Percentiles rank a stretch among this genome's conserved stretches.
These are phyloP conservation scores for Syncephalastrum racemosum DNA, from an alignment of 371 early-diverging fungal species.

Conservation along the genomic window DNA sequence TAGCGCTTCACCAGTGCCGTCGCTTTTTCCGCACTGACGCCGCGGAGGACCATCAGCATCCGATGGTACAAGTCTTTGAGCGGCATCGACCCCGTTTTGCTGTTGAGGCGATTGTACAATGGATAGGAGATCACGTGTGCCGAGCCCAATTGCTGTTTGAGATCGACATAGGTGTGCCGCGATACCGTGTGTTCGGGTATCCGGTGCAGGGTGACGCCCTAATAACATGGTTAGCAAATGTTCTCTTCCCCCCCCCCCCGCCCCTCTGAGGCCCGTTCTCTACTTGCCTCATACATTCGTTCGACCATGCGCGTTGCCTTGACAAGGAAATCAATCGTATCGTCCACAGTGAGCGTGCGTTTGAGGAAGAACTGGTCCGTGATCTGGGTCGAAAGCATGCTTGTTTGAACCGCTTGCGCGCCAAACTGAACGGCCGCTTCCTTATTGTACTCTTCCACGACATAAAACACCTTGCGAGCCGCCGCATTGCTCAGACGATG, in stretches of 20 bases:
- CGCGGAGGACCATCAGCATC: slow-evolving; percentile 81
- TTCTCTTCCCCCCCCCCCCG: not conserved
- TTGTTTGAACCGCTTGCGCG: slow-evolving; percentile 61
- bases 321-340: slow-evolving; percentile 76
- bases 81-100: slow-evolving; percentile 66
- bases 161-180: slow-evolving; percentile 47
- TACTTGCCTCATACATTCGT: slow-evolving; percentile 39
- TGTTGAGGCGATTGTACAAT: slow-evolving; percentile 61
- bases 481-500: slow-evolving; percentile 72
- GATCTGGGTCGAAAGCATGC: slow-evolving; percentile 69
- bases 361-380: slow-evolving; percentile 76
- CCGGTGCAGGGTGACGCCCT: slow-evolving; percentile 38
- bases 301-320: slow-evolving; percentile 56
- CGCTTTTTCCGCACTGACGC: slow-evolving; percentile 85
- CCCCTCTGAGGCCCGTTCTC: no score
- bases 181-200: slow-evolving; percentile 61
- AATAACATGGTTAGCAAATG: slow-evolving; percentile 7
- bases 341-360: slow-evolving; percentile 66
- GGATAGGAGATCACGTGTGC: slow-evolving; percentile 56
- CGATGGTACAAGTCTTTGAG: slow-evolving; percentile 74
- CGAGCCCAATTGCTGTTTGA: slow-evolving; percentile 43
- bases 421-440: slow-evolving; percentile 55
- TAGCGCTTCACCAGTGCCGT: slow-evolving; percentile 63
- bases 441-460: slow-evolving; percentile 76
- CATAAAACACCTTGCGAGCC: slow-evolving; percentile 72